These are phyloP conservation scores for Termitomyces sp. DNA, from an alignment of 768 basidiomycete species.

Conservation along the genomic window DNA sequence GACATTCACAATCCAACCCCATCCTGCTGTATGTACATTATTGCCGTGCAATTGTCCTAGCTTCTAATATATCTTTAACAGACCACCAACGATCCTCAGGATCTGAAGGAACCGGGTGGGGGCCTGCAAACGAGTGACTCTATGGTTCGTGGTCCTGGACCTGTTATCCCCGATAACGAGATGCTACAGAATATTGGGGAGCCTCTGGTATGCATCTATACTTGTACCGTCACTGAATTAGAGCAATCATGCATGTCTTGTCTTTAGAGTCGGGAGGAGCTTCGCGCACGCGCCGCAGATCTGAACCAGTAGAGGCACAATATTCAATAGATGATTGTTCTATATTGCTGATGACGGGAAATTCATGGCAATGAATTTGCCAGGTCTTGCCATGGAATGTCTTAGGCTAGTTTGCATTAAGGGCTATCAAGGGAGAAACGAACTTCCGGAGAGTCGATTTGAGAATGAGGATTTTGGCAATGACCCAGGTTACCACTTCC, in stretches of 20 bases:
- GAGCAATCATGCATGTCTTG: too few species aligned
- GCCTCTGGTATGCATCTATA: slow-evolving; percentile 38
- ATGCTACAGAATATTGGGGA: slow-evolving; percentile 41
- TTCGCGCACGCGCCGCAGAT: slow-evolving; percentile 41
- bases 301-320: slow-evolving; percentile 27
- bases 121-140: slow-evolving; percentile 36
- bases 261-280: slow-evolving; percentile 47
- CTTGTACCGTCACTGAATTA: too few species aligned
- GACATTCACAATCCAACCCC: slow-evolving; percentile 50
- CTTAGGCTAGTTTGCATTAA: neutral
- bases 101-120: slow-evolving; percentile 35
- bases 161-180: slow-evolving; percentile 45
- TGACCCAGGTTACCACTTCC: neutral
- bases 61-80: slow-evolving; percentile 15
- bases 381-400: too few species aligned
- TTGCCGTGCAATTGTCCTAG: neutral
- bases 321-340: too few species aligned
- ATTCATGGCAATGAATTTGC: too few species aligned
- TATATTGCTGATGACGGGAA: too few species aligned
- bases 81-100: slow-evolving; percentile 61
- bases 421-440: neutral
- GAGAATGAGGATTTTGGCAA: neutral
- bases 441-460: neutral
- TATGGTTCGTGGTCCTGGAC: slow-evolving; percentile 35
- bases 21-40: slow-evolving; percentile 51